A percentile compares a stretch with the other conserved stretches of the same genome.
Conservation (phyloP, 495 filamentous ascomycete species). For the Penicillium egyptiacum region DNA sequence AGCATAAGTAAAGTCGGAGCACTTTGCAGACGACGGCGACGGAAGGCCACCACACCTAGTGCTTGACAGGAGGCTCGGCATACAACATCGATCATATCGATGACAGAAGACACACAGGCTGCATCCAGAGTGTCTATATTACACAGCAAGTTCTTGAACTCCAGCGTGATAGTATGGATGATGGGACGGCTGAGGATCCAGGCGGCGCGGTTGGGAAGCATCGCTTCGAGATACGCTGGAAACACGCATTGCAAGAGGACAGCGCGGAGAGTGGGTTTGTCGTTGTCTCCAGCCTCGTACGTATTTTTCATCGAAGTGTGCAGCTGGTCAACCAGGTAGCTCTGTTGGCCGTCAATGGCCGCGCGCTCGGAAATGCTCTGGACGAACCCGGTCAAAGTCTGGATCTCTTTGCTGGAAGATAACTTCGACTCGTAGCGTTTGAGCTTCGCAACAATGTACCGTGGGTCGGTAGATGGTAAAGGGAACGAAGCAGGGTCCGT, state of each 20-base stretch:
- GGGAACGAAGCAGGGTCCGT: conserved; percentile 65
- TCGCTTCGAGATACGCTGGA: conserved; percentile 61
- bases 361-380: conserved; percentile 65
- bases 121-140: conserved; percentile 49
- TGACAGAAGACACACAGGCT: conserved; percentile 43
- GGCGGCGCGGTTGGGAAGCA: conserved; percentile 51
- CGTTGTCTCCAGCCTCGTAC: conserved; percentile 45
- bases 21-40: conserved; percentile 38
- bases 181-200: conserved; percentile 62
- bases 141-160: conserved; percentile 49
- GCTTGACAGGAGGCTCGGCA: conserved; percentile 44
- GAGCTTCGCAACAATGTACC: conserved; percentile 66
- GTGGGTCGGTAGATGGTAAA: conserved; percentile 62
- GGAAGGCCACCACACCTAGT: conserved; percentile 31
- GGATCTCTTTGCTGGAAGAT: conserved; percentile 48
- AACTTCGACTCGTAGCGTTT: conserved; percentile 64
- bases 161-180: conserved; percentile 47
- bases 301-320: conserved; percentile 52
- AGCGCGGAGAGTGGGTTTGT: conserved; percentile 53
- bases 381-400: conserved; percentile 61
- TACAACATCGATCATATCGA: conserved; percentile 44
- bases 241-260: conserved; percentile 60
- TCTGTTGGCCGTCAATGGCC: conserved; percentile 59
- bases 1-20: conserved; percentile 42
- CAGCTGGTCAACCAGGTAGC: conserved; percentile 59